A percentile compares a stretch with the other conserved stretches of the same genome.
phyloP scores from a whole-genome alignment of 2,329 filamentous ascomycete species.

The Microsporum ferrugineum region DNA sequence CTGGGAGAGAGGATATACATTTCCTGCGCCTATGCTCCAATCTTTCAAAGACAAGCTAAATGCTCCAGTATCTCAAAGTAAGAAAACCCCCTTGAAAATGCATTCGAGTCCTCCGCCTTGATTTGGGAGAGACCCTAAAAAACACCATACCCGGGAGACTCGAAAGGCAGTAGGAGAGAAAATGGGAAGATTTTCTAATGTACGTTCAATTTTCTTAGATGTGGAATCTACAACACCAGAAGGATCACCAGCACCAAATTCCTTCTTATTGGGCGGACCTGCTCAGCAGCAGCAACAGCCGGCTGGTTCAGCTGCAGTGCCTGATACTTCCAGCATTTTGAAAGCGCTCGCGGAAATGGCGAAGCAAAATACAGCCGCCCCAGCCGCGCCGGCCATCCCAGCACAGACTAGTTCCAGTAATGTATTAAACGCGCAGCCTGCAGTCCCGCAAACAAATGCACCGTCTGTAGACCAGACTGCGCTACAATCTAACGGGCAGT shows the following conservation, averaged over 20 bases:
- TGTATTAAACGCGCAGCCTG: slow-evolving; percentile 40
- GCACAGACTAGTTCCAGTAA: slow-evolving; percentile 36
- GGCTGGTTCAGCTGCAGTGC: slow-evolving; percentile 26
- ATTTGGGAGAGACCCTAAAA: not conserved
- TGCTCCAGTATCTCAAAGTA: slow-evolving; percentile 52
- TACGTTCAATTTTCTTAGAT: slow-evolving; percentile 35
- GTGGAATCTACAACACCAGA: slow-evolving; percentile 58
- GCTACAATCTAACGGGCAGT: slow-evolving; percentile 36
- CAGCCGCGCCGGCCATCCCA: slow-evolving; percentile 27
- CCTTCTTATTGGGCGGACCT: slow-evolving; percentile 28
- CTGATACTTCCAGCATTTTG: slow-evolving; percentile 56
- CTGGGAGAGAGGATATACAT: slow-evolving; percentile 92
- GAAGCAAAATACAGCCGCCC: slow-evolving; percentile 54
- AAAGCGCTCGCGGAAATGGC: slow-evolving; percentile 72
- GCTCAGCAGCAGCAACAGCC: slow-evolving; percentile 21
- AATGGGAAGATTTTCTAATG: slow-evolving; percentile 21
- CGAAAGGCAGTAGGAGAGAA: slow-evolving; percentile 8
- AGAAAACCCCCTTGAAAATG: slow-evolving; percentile 30
- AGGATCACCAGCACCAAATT: slow-evolving; percentile 39
- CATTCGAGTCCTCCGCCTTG: not conserved
- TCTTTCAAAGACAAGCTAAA: slow-evolving; percentile 73
- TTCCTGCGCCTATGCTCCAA: slow-evolving; percentile 66
- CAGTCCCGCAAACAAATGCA: slow-evolving; percentile 28
- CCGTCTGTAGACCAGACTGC: slow-evolving; percentile 37
- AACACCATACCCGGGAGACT: slow-evolving; percentile 4